phyloP scores from a whole-genome alignment of 768 basidiomycete genomes.

The Suillus discolor region DNA sequence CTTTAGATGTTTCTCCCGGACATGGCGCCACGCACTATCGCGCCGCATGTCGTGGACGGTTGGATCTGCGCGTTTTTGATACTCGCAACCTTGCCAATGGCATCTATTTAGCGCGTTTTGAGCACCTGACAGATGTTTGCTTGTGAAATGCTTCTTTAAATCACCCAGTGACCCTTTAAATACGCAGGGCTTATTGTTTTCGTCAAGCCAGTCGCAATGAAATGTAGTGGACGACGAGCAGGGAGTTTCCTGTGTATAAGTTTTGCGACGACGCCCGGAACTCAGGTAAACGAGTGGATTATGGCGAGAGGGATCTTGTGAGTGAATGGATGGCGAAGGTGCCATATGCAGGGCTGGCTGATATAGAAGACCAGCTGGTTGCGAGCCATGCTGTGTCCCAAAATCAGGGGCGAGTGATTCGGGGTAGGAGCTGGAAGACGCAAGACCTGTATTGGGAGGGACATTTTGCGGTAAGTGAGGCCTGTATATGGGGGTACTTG shows the following conservation, averaged over 20 bases:
- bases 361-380: neutral
- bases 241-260: neutral
- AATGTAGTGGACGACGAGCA: neutral
- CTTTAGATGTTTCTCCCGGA: neutral
- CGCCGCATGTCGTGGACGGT: neutral
- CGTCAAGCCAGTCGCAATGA: neutral
- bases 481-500: neutral
- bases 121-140: neutral
- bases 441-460: neutral
- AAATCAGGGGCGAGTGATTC: neutral
- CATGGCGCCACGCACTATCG: neutral
- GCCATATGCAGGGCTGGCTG: neutral
- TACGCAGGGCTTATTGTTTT: neutral
- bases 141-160: neutral
- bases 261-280: neutral
- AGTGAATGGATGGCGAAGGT: neutral
- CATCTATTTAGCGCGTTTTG: neutral
- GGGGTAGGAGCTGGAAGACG: neutral
- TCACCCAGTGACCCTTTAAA: neutral
- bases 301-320: neutral
- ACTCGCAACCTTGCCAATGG: neutral
- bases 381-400: neutral
- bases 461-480: neutral
- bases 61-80: neutral
- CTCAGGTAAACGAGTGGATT: neutral